phyloP scores from a whole-genome alignment of 2,329 filamentous ascomycete genomes.

The Pezicula neosporulosa region DNA sequence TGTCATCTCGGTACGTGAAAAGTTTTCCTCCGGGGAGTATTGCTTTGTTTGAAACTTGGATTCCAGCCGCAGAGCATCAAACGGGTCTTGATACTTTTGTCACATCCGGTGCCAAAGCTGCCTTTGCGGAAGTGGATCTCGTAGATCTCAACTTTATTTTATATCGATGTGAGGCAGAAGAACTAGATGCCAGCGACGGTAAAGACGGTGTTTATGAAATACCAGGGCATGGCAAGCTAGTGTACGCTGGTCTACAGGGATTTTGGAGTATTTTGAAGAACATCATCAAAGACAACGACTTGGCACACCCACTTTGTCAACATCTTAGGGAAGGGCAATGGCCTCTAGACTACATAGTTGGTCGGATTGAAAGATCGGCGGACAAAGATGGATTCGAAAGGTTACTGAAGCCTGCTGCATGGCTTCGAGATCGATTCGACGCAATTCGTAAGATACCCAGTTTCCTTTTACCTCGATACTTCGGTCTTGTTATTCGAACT shows the following conservation, averaged over 20 bases:
- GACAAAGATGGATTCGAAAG: constrained; percentile 57
- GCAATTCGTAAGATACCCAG: constrained; percentile 81
- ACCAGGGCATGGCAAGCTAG: constrained; percentile 76
- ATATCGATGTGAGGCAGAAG: constrained; percentile 90
- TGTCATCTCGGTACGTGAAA: constrained; percentile 73
- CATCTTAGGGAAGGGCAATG: constrained; percentile 89
- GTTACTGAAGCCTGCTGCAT: constrained; percentile 64
- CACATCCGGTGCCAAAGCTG: constrained; percentile 73
- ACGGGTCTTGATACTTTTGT: constrained; percentile 82
- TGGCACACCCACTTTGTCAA: constrained; percentile 90
- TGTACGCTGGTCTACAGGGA: constrained; percentile 95
- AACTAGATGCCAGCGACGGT: constrained; percentile 72
- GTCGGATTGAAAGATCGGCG: constrained; percentile 71
- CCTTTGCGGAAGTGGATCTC: constrained; percentile 71
- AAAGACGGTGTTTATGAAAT: constrained; percentile 87
- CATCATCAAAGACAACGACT: constrained; percentile 83
- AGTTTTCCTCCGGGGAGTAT: constrained; percentile 95
- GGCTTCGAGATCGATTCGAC: constrained; percentile 83
- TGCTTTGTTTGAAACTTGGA: constrained; percentile 93
- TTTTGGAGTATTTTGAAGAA: constrained; percentile 93
- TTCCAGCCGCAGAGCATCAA: constrained; percentile 81
- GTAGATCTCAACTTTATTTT: constrained; percentile 88
- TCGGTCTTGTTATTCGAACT: constrained; percentile 82
- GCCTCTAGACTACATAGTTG: constrained; percentile 85
- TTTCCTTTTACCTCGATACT: constrained; percentile 90